Base-by-base conservation (phyloP, 2,329 filamentous ascomycete species). In the Nemania abortiva region DNA sequence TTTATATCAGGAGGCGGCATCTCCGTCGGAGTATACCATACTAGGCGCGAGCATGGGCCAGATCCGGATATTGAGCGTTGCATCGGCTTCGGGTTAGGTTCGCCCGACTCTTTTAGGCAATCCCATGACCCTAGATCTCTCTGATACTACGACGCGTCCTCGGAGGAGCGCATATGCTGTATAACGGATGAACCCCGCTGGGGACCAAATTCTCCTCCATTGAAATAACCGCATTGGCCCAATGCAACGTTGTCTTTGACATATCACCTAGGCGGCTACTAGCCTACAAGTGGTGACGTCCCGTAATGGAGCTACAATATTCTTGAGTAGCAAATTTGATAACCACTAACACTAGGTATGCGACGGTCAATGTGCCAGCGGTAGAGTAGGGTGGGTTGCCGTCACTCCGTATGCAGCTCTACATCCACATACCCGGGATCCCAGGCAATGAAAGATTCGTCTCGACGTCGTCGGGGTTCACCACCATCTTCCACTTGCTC, bases 361-460 rank as follows among this genome's bases (percentile, higher is more conserved):
- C 15, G 39, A 18, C 6, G 15, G 2, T 50, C 47, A 24, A 24
- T n/a, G 6, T 50, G 47, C 9, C 20, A 50, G 47, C 20, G 27
- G 2, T 2, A 20, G n/a, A 11, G 20, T 20, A 20, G 24, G 5
- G 24, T 20, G 27, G 20, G 24, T 24, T 27, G 47, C 20, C 2
- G 20, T 24, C 7, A 50, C 6, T 27, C 47, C 47, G 20, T 50
- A 13, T 13, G 20, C 34, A 31, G 29, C 1, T 18, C 58, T 70
- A 70, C 70, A 70, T 70, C 70, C 67, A 71, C 22, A 71, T 34
- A n/a, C 70, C 67, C 3, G 70, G 67, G 18, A 71, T 70, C 10
- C 67, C 70, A 13, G 60, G 52, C 5, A 63, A 49, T 5, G 57
- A 42, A 15, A 65, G 58, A 42, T 37, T 67, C 2, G 59, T 29